These are phyloP conservation scores for Naganishia liquefaciens DNA, from an alignment of 1,284 basidiomycete species.

Conservation along the genomic window DNA sequence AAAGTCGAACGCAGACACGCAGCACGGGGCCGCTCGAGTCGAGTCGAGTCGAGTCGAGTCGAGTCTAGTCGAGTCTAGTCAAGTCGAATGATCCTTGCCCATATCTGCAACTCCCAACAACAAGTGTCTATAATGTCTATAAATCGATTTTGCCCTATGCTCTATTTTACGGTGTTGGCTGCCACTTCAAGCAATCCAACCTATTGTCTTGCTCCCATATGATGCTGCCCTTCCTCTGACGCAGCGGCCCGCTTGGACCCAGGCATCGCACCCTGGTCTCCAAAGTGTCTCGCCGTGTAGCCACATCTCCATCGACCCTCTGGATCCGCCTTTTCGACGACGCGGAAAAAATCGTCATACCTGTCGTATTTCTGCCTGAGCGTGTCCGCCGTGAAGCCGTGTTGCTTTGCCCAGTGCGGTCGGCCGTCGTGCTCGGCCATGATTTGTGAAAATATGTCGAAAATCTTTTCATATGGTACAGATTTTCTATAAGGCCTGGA, in stretches of 20 bases:
- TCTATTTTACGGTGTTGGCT: too few relatives aligned
- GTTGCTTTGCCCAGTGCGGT: constrained; percentile 98
- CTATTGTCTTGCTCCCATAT: not conserved
- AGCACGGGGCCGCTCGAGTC: not conserved
- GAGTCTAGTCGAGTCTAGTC: too few relatives aligned
- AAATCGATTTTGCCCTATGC: not conserved
- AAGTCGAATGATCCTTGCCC: too few relatives aligned
- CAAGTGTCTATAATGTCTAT: not conserved
- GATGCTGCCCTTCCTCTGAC: constrained; percentile 13
- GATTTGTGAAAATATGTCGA: constrained; percentile 76
- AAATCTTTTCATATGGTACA: constrained; percentile 82
- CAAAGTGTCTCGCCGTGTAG: constrained; percentile 59
- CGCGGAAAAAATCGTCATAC: constrained; percentile 74
- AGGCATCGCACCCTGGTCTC: constrained; percentile 34
- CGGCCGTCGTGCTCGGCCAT: constrained; percentile 72
- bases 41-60: too few relatives aligned
- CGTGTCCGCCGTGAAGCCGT: constrained; percentile 68
- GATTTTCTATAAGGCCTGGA: constrained; percentile 82
- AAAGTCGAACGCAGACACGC: not conserved
- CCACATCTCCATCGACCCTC: constrained; percentile 67
- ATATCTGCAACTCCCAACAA: too few relatives aligned
- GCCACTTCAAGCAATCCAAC: too few relatives aligned
- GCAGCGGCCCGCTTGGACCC: constrained; percentile 3
- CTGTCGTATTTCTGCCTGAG: constrained; percentile 75
- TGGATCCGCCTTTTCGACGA: constrained; percentile 76